Evolutionary conservation across 176 grass and related monocot species (phyloP).

Genomic region (Thalia dealbata): DNA sequence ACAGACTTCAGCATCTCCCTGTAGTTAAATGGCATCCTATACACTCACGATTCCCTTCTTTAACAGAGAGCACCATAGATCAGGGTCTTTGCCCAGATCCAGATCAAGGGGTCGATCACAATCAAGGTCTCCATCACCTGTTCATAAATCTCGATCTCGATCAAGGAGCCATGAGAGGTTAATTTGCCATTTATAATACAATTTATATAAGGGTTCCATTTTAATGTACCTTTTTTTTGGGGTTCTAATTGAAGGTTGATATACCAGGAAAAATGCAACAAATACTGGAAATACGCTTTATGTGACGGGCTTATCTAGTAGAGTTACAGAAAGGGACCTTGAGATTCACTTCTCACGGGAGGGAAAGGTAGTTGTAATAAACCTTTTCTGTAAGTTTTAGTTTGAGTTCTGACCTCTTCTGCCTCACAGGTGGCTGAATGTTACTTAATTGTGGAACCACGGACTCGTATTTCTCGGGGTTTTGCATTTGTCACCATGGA

Average conservation of each 20-base stretch:
- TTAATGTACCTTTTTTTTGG: background rate
- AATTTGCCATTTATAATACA: background rate
- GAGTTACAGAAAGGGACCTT: constrained; percentile 28
- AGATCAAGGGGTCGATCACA: constrained; percentile 12
- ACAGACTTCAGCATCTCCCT: background rate
- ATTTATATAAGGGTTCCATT: background rate
- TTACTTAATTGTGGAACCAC: constrained; percentile 13
- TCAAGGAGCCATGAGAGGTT: constrained; percentile 18
- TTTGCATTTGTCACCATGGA: constrained; percentile 17
- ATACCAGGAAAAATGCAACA: constrained; percentile 7
- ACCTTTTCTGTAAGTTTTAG: background rate
- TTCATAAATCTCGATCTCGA: background rate
- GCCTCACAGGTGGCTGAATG: constrained; percentile 9
- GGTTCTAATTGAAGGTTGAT: constrained; percentile 1
- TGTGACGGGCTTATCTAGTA: constrained; percentile 30
- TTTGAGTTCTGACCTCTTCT: background rate
- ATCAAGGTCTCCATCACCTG: constrained; percentile 20
- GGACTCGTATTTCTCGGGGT: background rate
- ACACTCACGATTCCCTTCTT: background rate
- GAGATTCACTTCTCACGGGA: constrained; percentile 33
- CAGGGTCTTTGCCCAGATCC: background rate
- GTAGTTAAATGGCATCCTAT: background rate
- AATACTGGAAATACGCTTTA: constrained; percentile 46
- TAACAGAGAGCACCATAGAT: background rate
- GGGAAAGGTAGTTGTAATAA: constrained; percentile 16